A percentile compares a stretch with the other conserved stretches of the same genome.
Evolutionary conservation across 441 rosid genomes (phyloP).

Genomic region (Aleurites moluccanus): DNA sequence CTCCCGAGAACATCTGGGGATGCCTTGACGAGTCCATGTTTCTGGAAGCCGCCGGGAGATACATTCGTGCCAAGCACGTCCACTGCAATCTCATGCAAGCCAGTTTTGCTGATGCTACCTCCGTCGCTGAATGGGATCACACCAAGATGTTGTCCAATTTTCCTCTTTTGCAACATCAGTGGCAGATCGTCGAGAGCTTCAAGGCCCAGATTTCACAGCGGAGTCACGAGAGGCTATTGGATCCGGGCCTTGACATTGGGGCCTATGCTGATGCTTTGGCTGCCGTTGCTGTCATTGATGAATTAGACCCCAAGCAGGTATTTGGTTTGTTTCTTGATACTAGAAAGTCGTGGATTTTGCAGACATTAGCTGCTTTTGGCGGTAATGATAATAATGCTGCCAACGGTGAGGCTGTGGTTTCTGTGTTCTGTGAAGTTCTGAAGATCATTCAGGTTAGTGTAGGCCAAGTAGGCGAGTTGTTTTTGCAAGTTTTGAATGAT

Average conservation of each 20-base stretch:
- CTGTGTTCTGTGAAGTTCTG: conserved; percentile 69
- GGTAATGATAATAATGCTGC: conserved; percentile 7
- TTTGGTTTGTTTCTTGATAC: conserved; percentile 72
- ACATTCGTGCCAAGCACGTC: conserved; percentile 12
- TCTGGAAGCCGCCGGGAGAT: conserved; percentile 8
- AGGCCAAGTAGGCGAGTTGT: conserved; percentile 88
- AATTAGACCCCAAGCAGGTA: conserved; percentile 70
- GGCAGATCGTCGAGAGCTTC: conserved; percentile 98
- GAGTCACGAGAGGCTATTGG: conserved; percentile 79
- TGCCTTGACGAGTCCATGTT: conserved; percentile 66
- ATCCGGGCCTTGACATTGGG: conserved; percentile 54
- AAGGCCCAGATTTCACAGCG: conserved; percentile 94
- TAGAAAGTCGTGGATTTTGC: conserved; percentile 73
- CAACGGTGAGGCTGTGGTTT: conserved; percentile 38
- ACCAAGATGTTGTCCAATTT: conserved; percentile 63
- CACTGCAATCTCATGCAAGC: neutral
- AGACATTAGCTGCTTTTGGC: conserved; percentile 49
- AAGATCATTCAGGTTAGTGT: conserved; percentile 72
- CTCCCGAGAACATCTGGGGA: conserved; percentile 97
- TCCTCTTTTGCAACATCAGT: conserved; percentile 89
- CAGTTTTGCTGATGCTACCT: neutral
- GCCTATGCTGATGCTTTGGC: conserved; percentile 88
- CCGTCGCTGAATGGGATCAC: conserved; percentile 32
- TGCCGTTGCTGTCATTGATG: conserved; percentile 82
- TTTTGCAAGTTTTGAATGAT: conserved; percentile 84